phyloP scores from a whole-genome alignment of 140 eudicot species.

The Bidens hawaiensis region DNA sequence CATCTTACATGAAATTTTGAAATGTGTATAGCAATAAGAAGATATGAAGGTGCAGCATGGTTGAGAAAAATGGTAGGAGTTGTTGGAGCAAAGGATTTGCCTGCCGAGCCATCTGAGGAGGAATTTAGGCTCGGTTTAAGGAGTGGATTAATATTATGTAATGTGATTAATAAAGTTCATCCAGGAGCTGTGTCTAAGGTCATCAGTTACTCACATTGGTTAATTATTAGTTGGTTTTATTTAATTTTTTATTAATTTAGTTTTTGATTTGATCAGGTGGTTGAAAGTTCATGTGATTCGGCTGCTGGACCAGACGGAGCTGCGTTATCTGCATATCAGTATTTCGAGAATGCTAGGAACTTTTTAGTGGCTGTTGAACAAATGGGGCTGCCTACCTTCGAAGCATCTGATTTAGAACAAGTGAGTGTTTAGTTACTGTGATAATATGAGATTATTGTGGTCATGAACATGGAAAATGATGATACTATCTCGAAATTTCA shows the following conservation, averaged over 20 bases:
- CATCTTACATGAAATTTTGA: too few relatives aligned
- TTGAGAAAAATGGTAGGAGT: slow-evolving; percentile 81
- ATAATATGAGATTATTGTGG: not conserved
- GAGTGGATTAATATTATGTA: slow-evolving; percentile 76
- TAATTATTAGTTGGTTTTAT: not conserved
- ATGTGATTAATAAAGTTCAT: slow-evolving; percentile 60
- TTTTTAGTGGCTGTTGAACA: slow-evolving; percentile 79
- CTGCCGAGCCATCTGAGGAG: slow-evolving; percentile 91
- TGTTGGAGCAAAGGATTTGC: slow-evolving; percentile 80
- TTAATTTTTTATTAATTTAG: not conserved
- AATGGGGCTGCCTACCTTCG: slow-evolving; percentile 77
- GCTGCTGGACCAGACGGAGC: slow-evolving; percentile 71
- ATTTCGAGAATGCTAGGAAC: slow-evolving; percentile 79
- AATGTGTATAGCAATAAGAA: slow-evolving; percentile 53
- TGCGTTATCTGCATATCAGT: slow-evolving; percentile 84
- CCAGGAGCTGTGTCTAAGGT: slow-evolving; percentile 83
- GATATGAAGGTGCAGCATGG: slow-evolving; percentile 91
- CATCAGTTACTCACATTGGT: not conserved
- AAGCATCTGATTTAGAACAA: slow-evolving; percentile 88
- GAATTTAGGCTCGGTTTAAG: slow-evolving; percentile 79
- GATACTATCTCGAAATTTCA: slow-evolving; percentile 12
- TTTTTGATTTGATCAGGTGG: slow-evolving; percentile 45
- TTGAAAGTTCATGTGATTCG: slow-evolving; percentile 74
- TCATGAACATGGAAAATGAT: not conserved
- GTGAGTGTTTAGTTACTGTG: slow-evolving; percentile 24